Percentiles rank a stretch among this genome's conserved stretches.
Evolutionary conservation across 306 rosid species (phyloP).

Genomic region (Cicer judaicum): DNA sequence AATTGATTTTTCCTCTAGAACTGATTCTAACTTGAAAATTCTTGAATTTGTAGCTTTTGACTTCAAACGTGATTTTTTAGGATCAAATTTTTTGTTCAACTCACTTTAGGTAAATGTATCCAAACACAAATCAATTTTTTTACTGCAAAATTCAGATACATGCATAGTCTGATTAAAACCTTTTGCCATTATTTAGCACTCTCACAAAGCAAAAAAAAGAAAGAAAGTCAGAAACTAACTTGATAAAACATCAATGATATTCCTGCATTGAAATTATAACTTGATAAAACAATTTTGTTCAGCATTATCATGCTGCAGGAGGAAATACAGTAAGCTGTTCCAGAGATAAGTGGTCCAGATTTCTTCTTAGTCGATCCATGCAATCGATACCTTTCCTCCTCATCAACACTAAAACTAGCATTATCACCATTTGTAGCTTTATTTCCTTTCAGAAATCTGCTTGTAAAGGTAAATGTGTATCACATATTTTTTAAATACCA

Average conservation of each 20-base stretch:
- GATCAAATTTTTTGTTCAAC: too few relatives aligned
- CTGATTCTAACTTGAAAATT: too few relatives aligned
- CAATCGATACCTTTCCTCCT: conserved; percentile 62
- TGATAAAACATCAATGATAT: conserved; percentile 91
- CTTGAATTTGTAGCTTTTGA: too few relatives aligned
- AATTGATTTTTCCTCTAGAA: too few relatives aligned
- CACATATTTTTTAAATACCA: conserved; percentile 32
- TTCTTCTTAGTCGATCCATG: conserved; percentile 64
- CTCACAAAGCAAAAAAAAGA: not conserved
- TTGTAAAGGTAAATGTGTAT: conserved; percentile 32
- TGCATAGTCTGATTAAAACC: not conserved
- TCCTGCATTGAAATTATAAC: conserved; percentile 84
- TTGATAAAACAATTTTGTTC: conserved; percentile 78
- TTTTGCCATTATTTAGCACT: conserved; percentile 15
- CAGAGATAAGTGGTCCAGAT: conserved; percentile 75
- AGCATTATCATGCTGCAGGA: conserved; percentile 93
- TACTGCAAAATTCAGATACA: too few relatives aligned
- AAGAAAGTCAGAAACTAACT: conserved; percentile 25
- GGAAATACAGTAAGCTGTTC: conserved; percentile 85
- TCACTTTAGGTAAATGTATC: too few relatives aligned
- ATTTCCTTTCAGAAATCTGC: conserved; percentile 69
- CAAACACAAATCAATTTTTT: too few relatives aligned
- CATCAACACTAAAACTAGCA: conserved; percentile 43
- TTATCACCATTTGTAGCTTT: conserved; percentile 47
- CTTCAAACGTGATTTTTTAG: too few relatives aligned